Percentiles rank a stretch among this genome's conserved stretches.
Evolutionary conservation across 2,329 filamentous ascomycete species (phyloP).

Genomic region (Aspergillus aculeatus): DNA sequence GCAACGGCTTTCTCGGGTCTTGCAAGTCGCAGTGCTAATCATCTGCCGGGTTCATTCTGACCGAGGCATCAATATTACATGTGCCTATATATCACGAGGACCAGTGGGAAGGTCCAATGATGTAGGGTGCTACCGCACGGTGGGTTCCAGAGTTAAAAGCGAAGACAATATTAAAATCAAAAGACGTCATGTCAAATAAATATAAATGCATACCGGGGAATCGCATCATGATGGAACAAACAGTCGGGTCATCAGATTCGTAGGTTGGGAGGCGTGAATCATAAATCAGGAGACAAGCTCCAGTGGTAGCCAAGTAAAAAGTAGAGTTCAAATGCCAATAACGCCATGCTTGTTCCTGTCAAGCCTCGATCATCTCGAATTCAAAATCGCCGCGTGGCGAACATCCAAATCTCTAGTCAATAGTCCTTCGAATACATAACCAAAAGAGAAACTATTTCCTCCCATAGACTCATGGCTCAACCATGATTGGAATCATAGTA

Average conservation of each 20-base stretch:
- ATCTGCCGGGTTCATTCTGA: background rate
- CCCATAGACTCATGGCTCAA: constrained; percentile 10
- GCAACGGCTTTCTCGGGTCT: background rate
- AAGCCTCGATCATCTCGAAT: constrained; percentile 11
- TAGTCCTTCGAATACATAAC: constrained; percentile 20
- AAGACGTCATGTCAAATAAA: background rate
- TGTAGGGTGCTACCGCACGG: background rate
- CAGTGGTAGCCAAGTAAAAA: constrained; percentile 11
- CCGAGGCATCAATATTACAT: background rate
- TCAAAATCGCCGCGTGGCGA: constrained; percentile 29
- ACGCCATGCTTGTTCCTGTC: constrained; percentile 21
- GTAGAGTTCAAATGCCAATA: constrained; percentile 26
- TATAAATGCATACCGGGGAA: constrained; percentile 30
- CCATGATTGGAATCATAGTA: constrained; percentile 11
- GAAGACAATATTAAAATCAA: background rate
- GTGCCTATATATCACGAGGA: background rate
- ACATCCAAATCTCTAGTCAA: constrained; percentile 26
- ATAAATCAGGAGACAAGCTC: constrained; percentile 3
- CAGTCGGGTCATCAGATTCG: constrained; percentile 16
- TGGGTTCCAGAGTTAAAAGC: background rate
- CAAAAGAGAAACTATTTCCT: constrained; percentile 17
- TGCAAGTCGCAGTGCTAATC: background rate
- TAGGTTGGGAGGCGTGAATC: constrained; percentile 13
- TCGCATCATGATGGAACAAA: constrained; percentile 26
- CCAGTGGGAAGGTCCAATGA: background rate